Conservation (phyloP, 139 green algal genomes). For the Gonium pectorale region DNA sequence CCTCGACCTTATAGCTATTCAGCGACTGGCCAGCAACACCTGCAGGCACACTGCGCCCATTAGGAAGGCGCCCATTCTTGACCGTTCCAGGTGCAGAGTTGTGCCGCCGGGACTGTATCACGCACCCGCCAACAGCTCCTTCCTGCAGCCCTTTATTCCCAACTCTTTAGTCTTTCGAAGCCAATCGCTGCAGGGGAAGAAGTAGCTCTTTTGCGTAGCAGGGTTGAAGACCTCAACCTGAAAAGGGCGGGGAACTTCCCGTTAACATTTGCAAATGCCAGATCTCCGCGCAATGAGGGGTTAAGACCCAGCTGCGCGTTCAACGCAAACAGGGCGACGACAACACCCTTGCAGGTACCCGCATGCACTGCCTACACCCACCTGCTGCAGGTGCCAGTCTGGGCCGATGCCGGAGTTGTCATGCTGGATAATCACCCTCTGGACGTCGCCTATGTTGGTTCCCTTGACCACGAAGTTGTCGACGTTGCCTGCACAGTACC, state of each 20-base stretch:
- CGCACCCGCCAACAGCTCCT: slow-evolving; percentile 40
- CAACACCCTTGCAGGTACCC: no score
- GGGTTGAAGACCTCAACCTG: slow-evolving; percentile 66
- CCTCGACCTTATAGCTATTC: slow-evolving; percentile 60
- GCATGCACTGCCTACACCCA: no score
- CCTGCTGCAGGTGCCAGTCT: slow-evolving; percentile 53
- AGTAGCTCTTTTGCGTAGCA: slow-evolving; percentile 55
- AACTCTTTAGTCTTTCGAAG: slow-evolving; percentile 50
- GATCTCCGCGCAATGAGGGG: background rate
- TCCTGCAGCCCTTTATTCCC: slow-evolving; percentile 38
- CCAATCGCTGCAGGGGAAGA: slow-evolving; percentile 64
- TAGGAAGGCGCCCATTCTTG: no score
- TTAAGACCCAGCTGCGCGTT: no score
- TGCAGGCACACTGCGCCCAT: no score
- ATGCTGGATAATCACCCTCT: slow-evolving; percentile 55
- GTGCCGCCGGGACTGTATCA: background rate
- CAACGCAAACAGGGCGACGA: no score
- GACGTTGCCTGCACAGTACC: no score
- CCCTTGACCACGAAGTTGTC: slow-evolving; percentile 69
- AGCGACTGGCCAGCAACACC: slow-evolving; percentile 7
- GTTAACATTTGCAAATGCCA: no score
- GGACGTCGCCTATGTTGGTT: slow-evolving; percentile 58
- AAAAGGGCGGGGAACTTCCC: no score
- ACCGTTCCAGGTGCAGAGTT: background rate
- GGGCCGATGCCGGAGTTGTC: slow-evolving; percentile 52